phyloP scores from a whole-genome alignment of 1,284 basidiomycete genomes.

The Cutaneotrichosporon cavernicola region DNA sequence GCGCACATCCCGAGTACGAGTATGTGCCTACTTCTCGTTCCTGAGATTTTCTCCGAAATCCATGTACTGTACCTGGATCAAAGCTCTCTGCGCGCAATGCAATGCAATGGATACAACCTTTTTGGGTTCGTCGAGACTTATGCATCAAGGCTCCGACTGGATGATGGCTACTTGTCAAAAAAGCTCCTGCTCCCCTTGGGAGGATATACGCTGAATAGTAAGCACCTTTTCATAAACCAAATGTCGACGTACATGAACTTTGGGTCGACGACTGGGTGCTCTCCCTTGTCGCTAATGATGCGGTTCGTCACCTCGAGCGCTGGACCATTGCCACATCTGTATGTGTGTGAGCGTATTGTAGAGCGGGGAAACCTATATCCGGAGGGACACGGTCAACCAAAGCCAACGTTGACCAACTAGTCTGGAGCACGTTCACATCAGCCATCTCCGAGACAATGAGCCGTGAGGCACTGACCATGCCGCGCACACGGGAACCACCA shows the following conservation, averaged over 20 bases:
- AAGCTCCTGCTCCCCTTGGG: conserved; percentile 7
- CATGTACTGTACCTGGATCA: too few species aligned
- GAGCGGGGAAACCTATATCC: too few species aligned
- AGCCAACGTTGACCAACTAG: too few species aligned
- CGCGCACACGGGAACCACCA: too few species aligned
- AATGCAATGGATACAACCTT: too few species aligned
- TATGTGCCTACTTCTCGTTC: background rate
- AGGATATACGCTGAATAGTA: conserved; percentile 9
- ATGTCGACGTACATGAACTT: conserved; percentile 13
- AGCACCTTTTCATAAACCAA: background rate
- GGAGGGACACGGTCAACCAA: too few species aligned
- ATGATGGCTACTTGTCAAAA: conserved; percentile 1
- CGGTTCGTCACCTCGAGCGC: conserved; percentile 25
- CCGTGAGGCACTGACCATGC: too few species aligned
- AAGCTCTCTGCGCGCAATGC: too few species aligned
- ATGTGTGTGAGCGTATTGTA: conserved; percentile 5
- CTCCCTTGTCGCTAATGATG: background rate
- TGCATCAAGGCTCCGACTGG: background rate
- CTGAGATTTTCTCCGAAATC: background rate
- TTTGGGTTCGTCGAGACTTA: too few species aligned
- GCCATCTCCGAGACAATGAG: too few species aligned
- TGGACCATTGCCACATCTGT: conserved; percentile 20
- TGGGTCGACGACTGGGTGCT: conserved; percentile 14
- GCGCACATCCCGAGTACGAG: background rate
- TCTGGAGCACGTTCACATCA: too few species aligned